Evolutionary conservation across 2,329 filamentous ascomycete genomes (phyloP).

Genomic region (Colletotrichum endophyticum): DNA sequence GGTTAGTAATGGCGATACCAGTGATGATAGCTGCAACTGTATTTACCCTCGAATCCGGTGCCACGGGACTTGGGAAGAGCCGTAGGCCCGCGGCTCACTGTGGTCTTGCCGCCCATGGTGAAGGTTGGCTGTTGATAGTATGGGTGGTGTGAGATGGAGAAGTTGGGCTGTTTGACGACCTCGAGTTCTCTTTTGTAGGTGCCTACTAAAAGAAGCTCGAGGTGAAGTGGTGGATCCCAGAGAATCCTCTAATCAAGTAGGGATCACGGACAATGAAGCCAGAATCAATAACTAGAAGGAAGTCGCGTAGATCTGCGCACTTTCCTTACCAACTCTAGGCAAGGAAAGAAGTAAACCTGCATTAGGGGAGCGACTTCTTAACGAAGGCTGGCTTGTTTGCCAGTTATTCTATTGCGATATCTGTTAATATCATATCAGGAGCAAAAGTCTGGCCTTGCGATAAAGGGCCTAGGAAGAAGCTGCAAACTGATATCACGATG

Average conservation of each 20-base stretch:
- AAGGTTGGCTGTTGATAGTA: neutral
- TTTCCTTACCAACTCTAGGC: neutral
- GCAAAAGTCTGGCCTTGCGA: no score
- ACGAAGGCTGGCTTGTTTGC: neutral
- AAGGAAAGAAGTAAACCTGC: fast-evolving
- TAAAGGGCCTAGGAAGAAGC: no score
- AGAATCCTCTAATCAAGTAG: neutral
- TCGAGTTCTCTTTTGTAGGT: neutral
- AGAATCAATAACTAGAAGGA: neutral
- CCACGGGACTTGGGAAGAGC: constrained; percentile 48
- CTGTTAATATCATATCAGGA: neutral
- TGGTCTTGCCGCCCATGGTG: constrained; percentile 17
- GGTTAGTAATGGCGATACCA: neutral
- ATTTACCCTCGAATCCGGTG: constrained; percentile 73
- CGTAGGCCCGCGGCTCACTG: constrained; percentile 38
- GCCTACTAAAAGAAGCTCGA: fast-evolving
- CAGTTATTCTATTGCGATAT: neutral
- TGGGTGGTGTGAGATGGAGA: neutral
- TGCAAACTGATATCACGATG: neutral
- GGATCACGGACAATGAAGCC: neutral
- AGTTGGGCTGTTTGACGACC: neutral
- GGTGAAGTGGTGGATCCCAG: neutral
- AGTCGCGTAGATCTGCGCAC: neutral
- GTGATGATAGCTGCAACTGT: neutral
- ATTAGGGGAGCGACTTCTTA: no score